Evolutionary conservation across 805 yeast genomes (phyloP), one percentile per base, ranked within the genome.

Genomic region (Nakazawaea wickerhamii): DNA sequence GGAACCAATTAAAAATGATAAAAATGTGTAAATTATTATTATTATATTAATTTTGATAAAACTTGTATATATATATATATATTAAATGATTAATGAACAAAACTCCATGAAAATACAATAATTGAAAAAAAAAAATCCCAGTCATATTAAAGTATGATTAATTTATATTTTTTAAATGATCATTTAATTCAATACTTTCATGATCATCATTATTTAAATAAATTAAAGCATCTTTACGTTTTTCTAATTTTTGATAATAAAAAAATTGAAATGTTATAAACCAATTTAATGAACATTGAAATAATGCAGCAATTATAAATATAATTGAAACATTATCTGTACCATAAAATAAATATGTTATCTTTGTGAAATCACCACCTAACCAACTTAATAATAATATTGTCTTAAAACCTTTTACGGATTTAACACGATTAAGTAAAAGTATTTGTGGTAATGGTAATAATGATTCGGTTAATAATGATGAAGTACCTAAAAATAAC

Each of bases 361-460:
- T 75, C 58, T 90, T 90, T 30, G 87, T 73, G 31, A 82, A 66
- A 62, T 89, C 97, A 44, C 96, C 96, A 46, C 91, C 81, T 4
- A 89, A 66, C 97, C 97, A 89, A 54, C 90, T 81, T 15, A 88
- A 62, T 28, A 89, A 58, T 26, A 89, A 64, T 21, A 91, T 76
- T 39, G 80, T 67, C 53, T 88, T 82, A 64, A 89, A 89, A 46
- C 93, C 91, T 49, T 82, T 82, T 6, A 84, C 78, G 0, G 87
- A 75, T 51, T 78, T 77, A 21, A 81, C 52, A 44, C 88, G 71
- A 55, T 77, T 73, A 37, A 85, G 68, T 47, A 85, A 63, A n/a
- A 86, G 64, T 37, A 85, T 79, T 64, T 86, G 88, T 13, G 93
- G 91, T 47, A 86, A 65, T 15, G 96, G 88, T 50, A 85, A 65